Base-by-base conservation (phyloP, 1,139 yeast genomes). In the Yamadazyma jaroonii region DNA sequence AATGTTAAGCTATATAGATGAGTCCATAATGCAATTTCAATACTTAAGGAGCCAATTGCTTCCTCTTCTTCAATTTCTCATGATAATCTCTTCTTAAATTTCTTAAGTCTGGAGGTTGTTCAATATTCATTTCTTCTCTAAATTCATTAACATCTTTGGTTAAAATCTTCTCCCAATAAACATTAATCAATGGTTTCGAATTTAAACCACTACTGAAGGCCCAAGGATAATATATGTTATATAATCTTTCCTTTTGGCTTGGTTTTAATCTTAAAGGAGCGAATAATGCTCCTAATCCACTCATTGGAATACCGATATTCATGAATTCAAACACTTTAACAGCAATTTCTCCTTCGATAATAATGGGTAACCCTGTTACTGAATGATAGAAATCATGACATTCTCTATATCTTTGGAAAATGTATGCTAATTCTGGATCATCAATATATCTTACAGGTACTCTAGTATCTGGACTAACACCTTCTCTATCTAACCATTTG, bases 381-480 rank as follows among this genome's bases (percentile, higher is more conserved):
- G 97, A 88, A 58, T 92, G 99, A 56, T 89, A 92, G 53, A 92
- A 92, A 58, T 92, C 99, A 53, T 92, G 99, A 56, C 97, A 90
- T 56, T 92, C 97, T 37, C 99, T 77, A 59, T 92, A 92, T 47
- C 98, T 67, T 57, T 89, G 95, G 70, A 81, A 88, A 12, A 92
- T 84, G 54, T 84, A 92, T 1, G 97, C 97, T 51, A 89, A 76
- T 53, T 88, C 95, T 30, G 87, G 94, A 55, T 92, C 89, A 47
- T 87, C 94, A 29, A 92, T 87, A 58, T 78, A 92, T 42, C 79
- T 76, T 5, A 92, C 97, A 0, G 88, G 83, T 2, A 84, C 90
- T 49, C 99, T 70, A 0, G 96, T 89, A 57, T 94, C 98, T 1
- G 97, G 97, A 9, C 94, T 82, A 1, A 88, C 96, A 1, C 92